These are phyloP conservation scores for Phialophora expanda DNA, from an alignment of 2,329 filamentous ascomycete species.

Conservation along the genomic window DNA sequence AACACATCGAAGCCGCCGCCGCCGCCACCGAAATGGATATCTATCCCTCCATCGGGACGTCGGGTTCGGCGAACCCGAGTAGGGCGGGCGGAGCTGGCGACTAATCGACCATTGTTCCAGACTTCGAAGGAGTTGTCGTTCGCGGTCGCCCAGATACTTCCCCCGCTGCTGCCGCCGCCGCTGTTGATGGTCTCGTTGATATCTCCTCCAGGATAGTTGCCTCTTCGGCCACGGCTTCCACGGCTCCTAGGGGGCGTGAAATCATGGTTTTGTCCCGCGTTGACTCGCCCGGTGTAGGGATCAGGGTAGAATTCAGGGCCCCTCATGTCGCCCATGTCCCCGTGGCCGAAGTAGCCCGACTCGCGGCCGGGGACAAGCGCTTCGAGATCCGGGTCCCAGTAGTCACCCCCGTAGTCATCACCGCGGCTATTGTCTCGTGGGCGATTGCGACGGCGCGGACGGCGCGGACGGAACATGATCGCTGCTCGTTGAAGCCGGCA, in stretches of 20 bases:
- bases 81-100: not conserved
- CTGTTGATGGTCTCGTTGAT: not conserved
- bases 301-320: conserved; percentile 14
- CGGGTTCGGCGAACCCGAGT: no score
- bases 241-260: not conserved
- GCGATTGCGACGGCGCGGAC: conserved; percentile 58
- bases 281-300: not conserved
- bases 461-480: not conserved
- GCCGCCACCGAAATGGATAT: not conserved
- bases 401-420: not conserved
- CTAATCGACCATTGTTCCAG: conserved; percentile 8
- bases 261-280: not conserved
- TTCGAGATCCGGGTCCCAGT: not conserved
- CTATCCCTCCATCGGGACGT: not conserved
- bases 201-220: not conserved
- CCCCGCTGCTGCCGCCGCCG: not conserved
- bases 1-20: not conserved
- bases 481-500: conserved; percentile 43
- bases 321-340: not conserved
- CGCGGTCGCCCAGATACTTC: not conserved
- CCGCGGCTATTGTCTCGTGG: conserved; percentile 48
- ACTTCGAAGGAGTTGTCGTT: not conserved
- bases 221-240: not conserved
- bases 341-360: conserved; percentile 11
- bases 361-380: not conserved